Evolutionary conservation across 345 rosid species (phyloP), one percentile per base, ranked within the genome.

Genomic region (Hibiscus syriacus): DNA sequence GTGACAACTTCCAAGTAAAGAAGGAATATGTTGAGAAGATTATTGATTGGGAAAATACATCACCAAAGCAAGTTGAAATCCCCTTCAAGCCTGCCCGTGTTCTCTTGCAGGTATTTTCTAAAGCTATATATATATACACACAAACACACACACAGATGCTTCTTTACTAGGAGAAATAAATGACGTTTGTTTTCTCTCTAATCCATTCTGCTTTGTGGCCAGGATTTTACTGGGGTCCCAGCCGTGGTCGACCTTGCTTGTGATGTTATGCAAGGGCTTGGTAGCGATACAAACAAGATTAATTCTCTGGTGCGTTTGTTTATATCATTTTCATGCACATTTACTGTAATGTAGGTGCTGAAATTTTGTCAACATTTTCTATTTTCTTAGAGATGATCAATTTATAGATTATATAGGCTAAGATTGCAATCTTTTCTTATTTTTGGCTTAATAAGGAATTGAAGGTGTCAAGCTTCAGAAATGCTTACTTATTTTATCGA

Each of bases 151-250:
- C 3, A 4, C 4, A 23, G 12, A 10, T 38, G 2, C 9, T 68
- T 43, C 5, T 52, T 5, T 14, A 2, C 46, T 60, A 12, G 48
- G 32, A 16, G 34, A 60, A 59, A 27, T 0, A 46, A 46, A 41
- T 26, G 17, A 10, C 16, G 39, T 9, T 55, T 68, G 20, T 0
- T 23, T 26, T 64, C 6, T 67, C 61, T 55, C 41, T 75, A 64
- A 64, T 68, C 26, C 29, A 14, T 55, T 36, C 13, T 72, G 34
- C 10, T 71, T 8, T 58, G 53, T 66, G 70, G 45, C 57, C 84
- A 95, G 99, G 99, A 92, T 79, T 92, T 95, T 80, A 95, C 99
- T 71, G 99, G 99, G 16, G 99, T 95, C 20, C 99, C 99, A 25
- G 99, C 90, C 14, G 98, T 92, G 45, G 98, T 95, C 52, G 99